Evolutionary conservation across 768 basidiomycete species (phyloP), one percentile per base, ranked within the genome.

Genomic region (Termitomyces sp.): DNA sequence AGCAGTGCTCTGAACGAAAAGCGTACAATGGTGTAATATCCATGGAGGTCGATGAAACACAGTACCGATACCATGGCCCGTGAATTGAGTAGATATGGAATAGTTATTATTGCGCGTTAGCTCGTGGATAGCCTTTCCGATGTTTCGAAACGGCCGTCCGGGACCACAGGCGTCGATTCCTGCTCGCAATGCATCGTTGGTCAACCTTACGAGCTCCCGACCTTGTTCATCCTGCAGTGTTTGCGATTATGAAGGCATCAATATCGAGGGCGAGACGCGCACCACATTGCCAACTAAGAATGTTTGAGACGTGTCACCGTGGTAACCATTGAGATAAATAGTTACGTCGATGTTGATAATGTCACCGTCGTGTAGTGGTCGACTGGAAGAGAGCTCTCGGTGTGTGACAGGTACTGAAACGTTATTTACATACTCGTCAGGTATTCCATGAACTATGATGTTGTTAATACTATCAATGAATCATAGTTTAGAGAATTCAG

Each of bases 271-370:
- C 32, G 46, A 60, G 12, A 69, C 76, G 74, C 71, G 73, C 71
- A 93, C 91, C 15, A 92, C 92, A 38, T 86, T 71, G 43, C 94
- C 94, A 5, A 96, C 86, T 3, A 89, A 73, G 71, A 94, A 95
- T 0, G 90, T 96, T 55, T 82, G 75, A 0, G 93, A 94, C 0
- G 94, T 96, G 67, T 96, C 95, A 1, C 95, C 95, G 66, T 96
- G 94, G 72, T 85, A 94, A 1, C 91, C 89, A 60, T 92, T 75
- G n/a, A 88, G 74, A 71, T 83, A 96, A 8, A 96, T 80, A 1
- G 95, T 96, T 9, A 97, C 74, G 71, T 97, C 95, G 48, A 96
- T 79, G 71, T 95, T 95, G 67, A 97, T 78, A 50, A 97, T 90
- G 63, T 97, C 95, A 0, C 89, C 90, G 50, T 91, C 79, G 70